These are phyloP conservation scores for Heliamphora pulchella DNA, from an alignment of 179 eudicot genomes.

Conservation along the genomic window DNA sequence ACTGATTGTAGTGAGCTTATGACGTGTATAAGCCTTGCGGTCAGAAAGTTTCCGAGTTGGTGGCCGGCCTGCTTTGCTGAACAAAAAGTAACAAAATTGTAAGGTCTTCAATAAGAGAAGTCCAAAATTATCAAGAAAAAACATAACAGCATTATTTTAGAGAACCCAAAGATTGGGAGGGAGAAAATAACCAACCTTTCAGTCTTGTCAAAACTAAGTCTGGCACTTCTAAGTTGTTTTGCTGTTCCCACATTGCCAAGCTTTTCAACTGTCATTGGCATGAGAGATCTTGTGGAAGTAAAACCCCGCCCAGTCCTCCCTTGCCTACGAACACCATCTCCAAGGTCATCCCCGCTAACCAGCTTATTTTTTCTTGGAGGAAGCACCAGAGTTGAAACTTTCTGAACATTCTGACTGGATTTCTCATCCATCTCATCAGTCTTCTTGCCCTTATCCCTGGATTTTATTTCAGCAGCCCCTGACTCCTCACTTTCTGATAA, in stretches of 20 bases:
- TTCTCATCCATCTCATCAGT: slow-evolving; percentile 40
- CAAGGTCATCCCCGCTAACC: slow-evolving; percentile 35
- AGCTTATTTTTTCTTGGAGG: slow-evolving; percentile 54
- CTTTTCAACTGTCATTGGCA: slow-evolving; percentile 38
- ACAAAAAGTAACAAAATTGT: neutral
- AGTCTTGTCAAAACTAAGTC: slow-evolving; percentile 44
- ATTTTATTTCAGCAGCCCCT: slow-evolving; percentile 48
- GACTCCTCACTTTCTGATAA: slow-evolving; percentile 71
- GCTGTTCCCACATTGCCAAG: slow-evolving; percentile 47
- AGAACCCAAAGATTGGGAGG: neutral
- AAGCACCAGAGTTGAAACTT: slow-evolving; percentile 33
- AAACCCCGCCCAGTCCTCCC: slow-evolving; percentile 59
- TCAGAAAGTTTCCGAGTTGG: slow-evolving; percentile 59
- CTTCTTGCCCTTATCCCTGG: slow-evolving; percentile 43
- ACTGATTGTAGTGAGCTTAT: slow-evolving; percentile 39
- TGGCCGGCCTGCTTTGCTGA: slow-evolving; percentile 58
- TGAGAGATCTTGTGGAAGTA: slow-evolving; percentile 41
- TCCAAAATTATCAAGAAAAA: slow-evolving; percentile 1
- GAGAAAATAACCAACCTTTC: slow-evolving; percentile 35
- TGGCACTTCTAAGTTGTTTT: slow-evolving; percentile 55
- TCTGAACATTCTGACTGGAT: slow-evolving; percentile 40
- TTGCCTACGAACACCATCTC: slow-evolving; percentile 51
- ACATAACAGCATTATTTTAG: neutral
- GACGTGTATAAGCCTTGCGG: slow-evolving; percentile 50
- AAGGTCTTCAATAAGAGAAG: neutral